Evolutionary conservation across 352 stramenopile genomes (phyloP), one percentile per base, ranked within the genome.

Genomic region (Elongisporangium anandrum): DNA sequence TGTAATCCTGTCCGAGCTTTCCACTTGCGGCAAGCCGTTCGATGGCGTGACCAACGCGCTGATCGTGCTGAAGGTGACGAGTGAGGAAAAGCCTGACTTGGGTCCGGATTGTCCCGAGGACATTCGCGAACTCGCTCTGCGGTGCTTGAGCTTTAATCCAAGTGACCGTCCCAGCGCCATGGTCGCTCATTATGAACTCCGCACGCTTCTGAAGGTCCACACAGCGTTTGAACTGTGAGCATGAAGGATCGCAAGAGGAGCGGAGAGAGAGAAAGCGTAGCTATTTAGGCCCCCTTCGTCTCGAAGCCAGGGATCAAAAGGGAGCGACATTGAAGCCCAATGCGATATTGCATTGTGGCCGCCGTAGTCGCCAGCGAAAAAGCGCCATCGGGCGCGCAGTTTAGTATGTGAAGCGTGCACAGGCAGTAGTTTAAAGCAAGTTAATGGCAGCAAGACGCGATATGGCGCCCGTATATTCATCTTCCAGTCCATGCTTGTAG

Each of bases 1-100:
- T 19, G 81, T 93, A 10, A 74, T 95, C 17, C 58, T 95, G 51
- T 85, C 80, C 3, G 85, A 94, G 69, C 55, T 94, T 38, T 70
- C 75, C 20, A 93, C 79, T 48, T 86, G 77, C 54, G 59, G 66
- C 29, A 82, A 86, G 58, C 79, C 81, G 8, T 91, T 90, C 51
- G 78, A 90, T 9, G 79, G 79, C 20, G 68, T 87, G 19, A 86
- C 73, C 52, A 93, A 89, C 54, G 73, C 78, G 4, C 65, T 85
- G 17, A 83, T 93, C 38, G 79, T 87, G 34, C 73, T 93, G 29
- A 88, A 88, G 71, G 79, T 92, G 50, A 89, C 75, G 19, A 88
- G 69, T 34, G 75, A 87, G 65, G 75, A 90, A 63, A 81, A 81
- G 65, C 82, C 82, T 0, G 70, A 82, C 23, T 59, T 91, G 53